These are phyloP conservation scores for Parachaetomium inaequale DNA, from an alignment of 495 filamentous ascomycete genomes.

Conservation along the genomic window DNA sequence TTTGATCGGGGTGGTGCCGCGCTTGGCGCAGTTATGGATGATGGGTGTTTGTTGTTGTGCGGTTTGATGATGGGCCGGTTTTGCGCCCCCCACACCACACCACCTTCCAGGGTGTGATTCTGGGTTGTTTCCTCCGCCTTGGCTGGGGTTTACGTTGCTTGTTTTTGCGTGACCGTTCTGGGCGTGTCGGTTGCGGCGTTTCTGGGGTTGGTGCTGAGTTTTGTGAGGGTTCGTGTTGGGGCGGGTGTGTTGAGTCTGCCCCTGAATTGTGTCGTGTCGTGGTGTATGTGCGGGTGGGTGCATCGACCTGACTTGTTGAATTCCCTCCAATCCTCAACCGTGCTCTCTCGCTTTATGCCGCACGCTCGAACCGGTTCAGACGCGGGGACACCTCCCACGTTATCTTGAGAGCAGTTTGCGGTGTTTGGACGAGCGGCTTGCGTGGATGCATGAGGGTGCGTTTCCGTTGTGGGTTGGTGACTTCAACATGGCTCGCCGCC, in stretches of 20 bases:
- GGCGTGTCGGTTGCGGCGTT: background rate
- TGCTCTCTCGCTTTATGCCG: background rate
- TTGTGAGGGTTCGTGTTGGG: background rate
- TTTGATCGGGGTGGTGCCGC: background rate
- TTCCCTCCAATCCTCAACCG: background rate
- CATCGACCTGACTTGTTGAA: background rate
- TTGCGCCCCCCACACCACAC: too few species aligned
- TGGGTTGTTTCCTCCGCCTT: background rate
- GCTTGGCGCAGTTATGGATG: background rate
- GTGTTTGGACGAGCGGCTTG: slow-evolving; percentile 8
- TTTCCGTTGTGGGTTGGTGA: background rate
- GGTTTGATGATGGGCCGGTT: background rate
- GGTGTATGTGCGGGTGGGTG: background rate
- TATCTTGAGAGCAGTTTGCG: slow-evolving; percentile 17
- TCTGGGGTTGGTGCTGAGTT: background rate
- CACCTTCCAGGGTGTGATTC: too few species aligned
- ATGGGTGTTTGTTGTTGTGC: background rate
- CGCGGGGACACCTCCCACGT: slow-evolving; percentile 24
- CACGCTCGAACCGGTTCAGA: slow-evolving; percentile 29
- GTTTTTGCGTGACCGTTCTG: background rate
- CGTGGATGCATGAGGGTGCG: background rate
- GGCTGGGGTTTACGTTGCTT: background rate
- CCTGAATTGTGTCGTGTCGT: background rate
- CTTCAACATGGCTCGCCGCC: slow-evolving; percentile 18
- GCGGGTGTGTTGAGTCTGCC: too few species aligned